Evolutionary conservation across 768 basidiomycete genomes (phyloP).

Genomic region (Mycena vulgaris): DNA sequence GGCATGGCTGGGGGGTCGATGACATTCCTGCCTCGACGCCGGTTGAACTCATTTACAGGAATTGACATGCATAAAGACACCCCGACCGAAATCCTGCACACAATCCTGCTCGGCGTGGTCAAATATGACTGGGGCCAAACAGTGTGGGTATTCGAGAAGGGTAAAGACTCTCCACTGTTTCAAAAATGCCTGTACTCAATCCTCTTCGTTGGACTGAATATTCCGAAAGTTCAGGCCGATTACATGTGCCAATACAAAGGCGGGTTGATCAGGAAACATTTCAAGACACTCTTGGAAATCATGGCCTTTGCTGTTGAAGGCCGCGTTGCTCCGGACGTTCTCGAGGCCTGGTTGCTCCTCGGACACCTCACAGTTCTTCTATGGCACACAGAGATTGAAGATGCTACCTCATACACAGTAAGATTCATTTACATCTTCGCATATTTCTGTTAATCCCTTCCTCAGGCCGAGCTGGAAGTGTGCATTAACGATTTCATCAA

Average conservation of each 20-base stretch:
- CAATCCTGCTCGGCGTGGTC: constrained; percentile 49
- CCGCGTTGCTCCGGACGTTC: constrained; percentile 37
- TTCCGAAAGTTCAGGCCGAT: constrained; percentile 43
- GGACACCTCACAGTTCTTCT: constrained; percentile 41
- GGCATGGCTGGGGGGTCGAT: neutral
- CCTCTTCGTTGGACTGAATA: constrained; percentile 42
- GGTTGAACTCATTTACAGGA: constrained; percentile 26
- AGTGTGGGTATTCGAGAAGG: constrained; percentile 44
- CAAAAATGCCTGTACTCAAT: constrained; percentile 45
- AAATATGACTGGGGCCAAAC: constrained; percentile 51
- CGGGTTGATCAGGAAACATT: constrained; percentile 48
- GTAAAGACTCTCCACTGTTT: constrained; percentile 37
- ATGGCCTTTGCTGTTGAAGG: constrained; percentile 47
- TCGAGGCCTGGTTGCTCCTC: constrained; percentile 44
- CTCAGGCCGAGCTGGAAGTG: constrained; percentile 30
- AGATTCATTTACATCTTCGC: too few relatives aligned
- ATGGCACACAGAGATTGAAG: constrained; percentile 48
- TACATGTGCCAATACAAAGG: constrained; percentile 52
- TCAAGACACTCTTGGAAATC: constrained; percentile 47
- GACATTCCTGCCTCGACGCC: neutral
- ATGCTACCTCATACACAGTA: constrained; percentile 44
- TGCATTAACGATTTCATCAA: constrained; percentile 43
- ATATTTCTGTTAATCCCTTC: neutral
- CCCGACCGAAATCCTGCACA: constrained; percentile 52
- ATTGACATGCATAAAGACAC: constrained; percentile 51